Evolutionary conservation across 106 monocot genomes (phyloP).

Genomic region (Dendrobium officinale): DNA sequence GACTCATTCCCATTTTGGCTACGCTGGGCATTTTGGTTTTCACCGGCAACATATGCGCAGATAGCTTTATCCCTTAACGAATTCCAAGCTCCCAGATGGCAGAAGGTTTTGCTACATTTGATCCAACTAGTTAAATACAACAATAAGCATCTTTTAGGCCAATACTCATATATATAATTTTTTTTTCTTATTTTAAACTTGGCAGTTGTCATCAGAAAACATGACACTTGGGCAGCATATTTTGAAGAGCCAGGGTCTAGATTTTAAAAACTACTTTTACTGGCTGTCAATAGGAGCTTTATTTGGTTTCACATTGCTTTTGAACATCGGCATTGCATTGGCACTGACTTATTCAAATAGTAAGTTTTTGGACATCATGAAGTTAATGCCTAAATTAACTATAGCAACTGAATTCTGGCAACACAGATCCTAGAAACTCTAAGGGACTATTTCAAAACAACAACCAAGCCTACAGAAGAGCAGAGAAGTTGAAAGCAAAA

Average conservation of each 20-base stretch:
- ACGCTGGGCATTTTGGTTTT: constrained; percentile 14
- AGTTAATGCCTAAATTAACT: neutral
- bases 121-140: no score
- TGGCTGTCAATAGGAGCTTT: constrained; percentile 42
- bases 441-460: constrained; percentile 28
- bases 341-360: constrained; percentile 27
- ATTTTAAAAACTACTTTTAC: constrained; percentile 27
- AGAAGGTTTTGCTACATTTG: constrained; percentile 13
- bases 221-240: constrained; percentile 27
- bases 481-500: no score
- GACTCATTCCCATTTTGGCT: constrained; percentile 16
- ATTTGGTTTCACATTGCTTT: constrained; percentile 26
- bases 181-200: neutral
- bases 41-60: constrained; percentile 15
- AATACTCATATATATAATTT: no score
- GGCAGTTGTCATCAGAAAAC: constrained; percentile 24
- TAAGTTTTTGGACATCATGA: constrained; percentile 7
- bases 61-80: constrained; percentile 14
- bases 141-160: no score
- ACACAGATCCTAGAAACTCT: constrained; percentile 27
- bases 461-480: neutral
- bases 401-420: neutral
- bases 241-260: constrained; percentile 20
- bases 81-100: constrained; percentile 20
- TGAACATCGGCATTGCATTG: constrained; percentile 29